phyloP scores from a whole-genome alignment of 768 basidiomycete species.

The Pisolithus orientalis region DNA sequence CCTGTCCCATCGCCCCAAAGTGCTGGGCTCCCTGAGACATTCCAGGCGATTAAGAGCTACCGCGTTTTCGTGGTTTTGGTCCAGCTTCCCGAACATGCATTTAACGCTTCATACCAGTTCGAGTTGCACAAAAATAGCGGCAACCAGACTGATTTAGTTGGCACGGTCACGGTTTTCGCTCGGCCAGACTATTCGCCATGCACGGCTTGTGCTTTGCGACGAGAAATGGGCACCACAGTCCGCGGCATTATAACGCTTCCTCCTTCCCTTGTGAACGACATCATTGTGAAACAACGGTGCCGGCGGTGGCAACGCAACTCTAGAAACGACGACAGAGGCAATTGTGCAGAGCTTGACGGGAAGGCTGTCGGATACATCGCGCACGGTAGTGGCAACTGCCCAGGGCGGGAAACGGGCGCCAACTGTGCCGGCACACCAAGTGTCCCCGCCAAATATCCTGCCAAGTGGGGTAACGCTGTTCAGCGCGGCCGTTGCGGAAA shows the following conservation, averaged over 20 bases:
- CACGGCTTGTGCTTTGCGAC: slow-evolving; percentile 18
- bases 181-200: slow-evolving; percentile 19
- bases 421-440: neutral
- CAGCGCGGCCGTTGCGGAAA: slow-evolving; percentile 18
- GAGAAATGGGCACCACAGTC: slow-evolving; percentile 10
- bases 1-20: slow-evolving; percentile 6
- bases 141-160: slow-evolving; percentile 6
- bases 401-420: slow-evolving; percentile 1
- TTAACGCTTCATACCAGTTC: slow-evolving; percentile 19
- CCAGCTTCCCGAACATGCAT: slow-evolving; percentile 19
- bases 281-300: slow-evolving; percentile 10
- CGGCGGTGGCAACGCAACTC: slow-evolving; percentile 1
- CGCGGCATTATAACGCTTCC: slow-evolving; percentile 22
- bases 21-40: slow-evolving; percentile 8
- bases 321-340: slow-evolving; percentile 9
- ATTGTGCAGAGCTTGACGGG: slow-evolving; percentile 12
- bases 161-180: slow-evolving; percentile 18
- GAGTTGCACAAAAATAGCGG: slow-evolving; percentile 12
- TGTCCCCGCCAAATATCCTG: slow-evolving; percentile 8
- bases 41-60: slow-evolving; percentile 14
- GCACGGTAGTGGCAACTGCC: slow-evolving; percentile 12
- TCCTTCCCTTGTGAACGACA: slow-evolving; percentile 13
- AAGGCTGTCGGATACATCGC: slow-evolving; percentile 11
- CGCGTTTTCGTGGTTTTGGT: slow-evolving; percentile 22
- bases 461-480: slow-evolving; percentile 16